Percentiles rank a stretch among this genome's conserved stretches.
Evolutionary conservation across 805 yeast genomes (phyloP).

Genomic region (Pichia californica): DNA sequence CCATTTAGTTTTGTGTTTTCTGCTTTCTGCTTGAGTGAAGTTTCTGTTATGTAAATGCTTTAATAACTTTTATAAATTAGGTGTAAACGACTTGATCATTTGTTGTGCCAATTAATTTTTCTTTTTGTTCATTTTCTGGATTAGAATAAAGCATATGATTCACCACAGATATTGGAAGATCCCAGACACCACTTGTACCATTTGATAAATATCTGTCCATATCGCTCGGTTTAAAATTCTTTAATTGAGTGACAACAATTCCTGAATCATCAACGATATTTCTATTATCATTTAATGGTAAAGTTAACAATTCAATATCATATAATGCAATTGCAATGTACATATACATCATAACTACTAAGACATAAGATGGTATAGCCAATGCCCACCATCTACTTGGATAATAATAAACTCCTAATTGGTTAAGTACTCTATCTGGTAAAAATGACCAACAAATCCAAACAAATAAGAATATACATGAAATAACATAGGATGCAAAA

Average conservation of each 20-base stretch:
- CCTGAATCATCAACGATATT: slow-evolving; percentile 66
- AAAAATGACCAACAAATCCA: slow-evolving; percentile 71
- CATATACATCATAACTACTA: slow-evolving; percentile 65
- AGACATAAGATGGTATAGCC: slow-evolving; percentile 63
- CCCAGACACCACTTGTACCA: slow-evolving; percentile 83
- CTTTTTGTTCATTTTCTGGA: background rate
- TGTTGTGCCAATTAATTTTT: background rate
- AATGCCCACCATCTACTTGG: slow-evolving; percentile 93
- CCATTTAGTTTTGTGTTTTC: no score
- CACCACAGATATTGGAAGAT: slow-evolving; percentile 67
- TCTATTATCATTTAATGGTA: slow-evolving; percentile 49
- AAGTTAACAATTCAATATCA: slow-evolving; percentile 70
- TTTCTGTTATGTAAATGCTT: no score
- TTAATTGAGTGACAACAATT: slow-evolving; percentile 22
- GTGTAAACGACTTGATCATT: no score
- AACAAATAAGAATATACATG: slow-evolving; percentile 45
- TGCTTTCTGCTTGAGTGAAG: no score
- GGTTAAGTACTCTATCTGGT: slow-evolving; percentile 53
- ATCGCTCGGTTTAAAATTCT: slow-evolving; percentile 11
- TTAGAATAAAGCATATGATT: slow-evolving; percentile 50
- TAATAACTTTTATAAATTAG: no score
- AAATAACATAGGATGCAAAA: slow-evolving; percentile 71
- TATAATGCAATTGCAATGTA: slow-evolving; percentile 67
- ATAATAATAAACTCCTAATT: slow-evolving; percentile 59
- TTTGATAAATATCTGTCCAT: slow-evolving; percentile 38